Evolutionary conservation across 768 basidiomycete species (phyloP).

Genomic region (Boletus rubroflammeus): DNA sequence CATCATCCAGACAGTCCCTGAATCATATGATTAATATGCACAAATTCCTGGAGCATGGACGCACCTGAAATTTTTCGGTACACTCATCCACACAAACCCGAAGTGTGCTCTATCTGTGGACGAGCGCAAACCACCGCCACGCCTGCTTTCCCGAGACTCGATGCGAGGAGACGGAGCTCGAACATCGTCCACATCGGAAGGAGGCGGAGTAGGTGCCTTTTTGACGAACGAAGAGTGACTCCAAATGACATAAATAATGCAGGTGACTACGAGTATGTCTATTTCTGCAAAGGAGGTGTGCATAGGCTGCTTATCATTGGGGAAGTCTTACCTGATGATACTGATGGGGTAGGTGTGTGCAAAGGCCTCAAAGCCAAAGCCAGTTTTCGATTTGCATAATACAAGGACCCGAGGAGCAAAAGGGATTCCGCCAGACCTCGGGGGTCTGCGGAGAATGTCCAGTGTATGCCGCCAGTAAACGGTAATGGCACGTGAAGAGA

Average conservation of each 20-base stretch:
- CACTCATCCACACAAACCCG: slow-evolving; percentile 86
- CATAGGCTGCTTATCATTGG: background rate
- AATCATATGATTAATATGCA: slow-evolving; percentile 12
- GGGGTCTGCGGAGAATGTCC: slow-evolving; percentile 56
- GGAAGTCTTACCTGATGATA: slow-evolving; percentile 46
- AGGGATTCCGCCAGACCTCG: slow-evolving; percentile 62
- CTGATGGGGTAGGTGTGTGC: slow-evolving; percentile 37
- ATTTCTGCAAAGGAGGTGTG: slow-evolving; percentile 44
- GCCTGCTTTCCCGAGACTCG: slow-evolving; percentile 48
- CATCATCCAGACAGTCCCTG: slow-evolving; percentile 83
- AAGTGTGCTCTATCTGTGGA: slow-evolving; percentile 47
- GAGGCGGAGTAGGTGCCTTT: slow-evolving; percentile 9
- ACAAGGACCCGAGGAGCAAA: slow-evolving; percentile 60
- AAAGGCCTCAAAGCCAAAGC: slow-evolving; percentile 9
- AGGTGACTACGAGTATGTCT: slow-evolving; percentile 47
- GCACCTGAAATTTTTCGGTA: slow-evolving; percentile 82
- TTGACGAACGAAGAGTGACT: slow-evolving; percentile 49
- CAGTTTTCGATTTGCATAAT: slow-evolving; percentile 48
- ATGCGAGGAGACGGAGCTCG: slow-evolving; percentile 39
- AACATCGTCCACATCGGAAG: slow-evolving; percentile 20
- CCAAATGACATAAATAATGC: slow-evolving; percentile 60
- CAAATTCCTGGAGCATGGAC: slow-evolving; percentile 8
- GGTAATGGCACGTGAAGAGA: slow-evolving; percentile 45
- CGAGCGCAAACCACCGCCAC: slow-evolving; percentile 25
- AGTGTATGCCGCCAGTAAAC: slow-evolving; percentile 34